These are phyloP conservation scores for Aspergillus sp. DNA, from an alignment of 2,329 filamentous ascomycete species.

Conservation along the genomic window DNA sequence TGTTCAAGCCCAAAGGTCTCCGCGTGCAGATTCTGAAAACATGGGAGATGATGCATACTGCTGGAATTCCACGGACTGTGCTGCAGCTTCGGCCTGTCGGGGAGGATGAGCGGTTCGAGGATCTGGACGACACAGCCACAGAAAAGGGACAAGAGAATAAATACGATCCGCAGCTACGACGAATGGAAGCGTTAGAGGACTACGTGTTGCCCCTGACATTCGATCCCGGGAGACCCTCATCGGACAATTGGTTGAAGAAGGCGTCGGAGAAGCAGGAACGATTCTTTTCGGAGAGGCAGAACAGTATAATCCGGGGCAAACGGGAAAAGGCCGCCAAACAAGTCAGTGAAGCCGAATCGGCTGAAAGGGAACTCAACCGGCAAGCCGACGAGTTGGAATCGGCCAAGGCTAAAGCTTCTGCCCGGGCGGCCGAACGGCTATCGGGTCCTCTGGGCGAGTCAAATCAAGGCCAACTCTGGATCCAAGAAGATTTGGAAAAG, in stretches of 20 bases:
- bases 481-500: constrained; percentile 7
- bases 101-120: background rate
- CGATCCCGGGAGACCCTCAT: background rate
- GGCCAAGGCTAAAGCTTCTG: constrained; percentile 1
- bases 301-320: background rate
- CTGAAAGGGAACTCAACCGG: constrained; percentile 1
- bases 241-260: constrained; percentile 6
- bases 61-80: constrained; percentile 5
- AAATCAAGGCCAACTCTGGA: constrained; percentile 1
- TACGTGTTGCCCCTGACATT: constrained; percentile 4
- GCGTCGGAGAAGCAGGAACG: constrained; percentile 4
- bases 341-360: constrained; percentile 4
- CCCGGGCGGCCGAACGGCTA: constrained; percentile 4
- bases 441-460: constrained; percentile 9
- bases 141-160: background rate
- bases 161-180: constrained; percentile 6
- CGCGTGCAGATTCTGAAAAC: constrained; percentile 20
- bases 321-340: constrained; percentile 4
- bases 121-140: background rate
- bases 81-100: constrained; percentile 1
- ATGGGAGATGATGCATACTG: constrained; percentile 13
- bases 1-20: constrained; percentile 27
- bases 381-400: constrained; percentile 6
- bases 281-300: constrained; percentile 6
- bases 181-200: constrained; percentile 4